A percentile compares a stretch with the other conserved stretches of the same genome.
phyloP scores from a whole-genome alignment of 31 red algal genomes.

The Asparagopsis taxiformis region DNA sequence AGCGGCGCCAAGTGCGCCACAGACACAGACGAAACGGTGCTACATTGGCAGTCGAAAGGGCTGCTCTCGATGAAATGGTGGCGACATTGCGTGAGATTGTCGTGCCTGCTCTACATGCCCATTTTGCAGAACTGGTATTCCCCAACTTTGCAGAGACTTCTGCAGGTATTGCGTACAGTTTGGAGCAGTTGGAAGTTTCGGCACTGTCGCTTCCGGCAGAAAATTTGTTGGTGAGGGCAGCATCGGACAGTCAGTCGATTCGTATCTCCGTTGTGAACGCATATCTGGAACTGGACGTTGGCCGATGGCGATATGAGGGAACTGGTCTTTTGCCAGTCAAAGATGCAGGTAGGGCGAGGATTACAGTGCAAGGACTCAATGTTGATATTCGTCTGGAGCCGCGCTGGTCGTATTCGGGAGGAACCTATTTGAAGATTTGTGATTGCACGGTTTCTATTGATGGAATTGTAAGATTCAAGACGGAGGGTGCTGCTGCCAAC shows the following conservation, averaged over 20 bases:
- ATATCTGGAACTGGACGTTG: slow-evolving; percentile 50
- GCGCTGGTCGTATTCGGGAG: slow-evolving; percentile 24
- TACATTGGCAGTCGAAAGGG: slow-evolving; percentile 4
- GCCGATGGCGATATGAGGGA: slow-evolving; percentile 48
- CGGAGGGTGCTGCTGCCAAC: slow-evolving; percentile 30
- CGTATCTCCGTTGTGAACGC: slow-evolving; percentile 46
- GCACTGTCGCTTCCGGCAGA: slow-evolving; percentile 39
- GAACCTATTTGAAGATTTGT: slow-evolving; percentile 10
- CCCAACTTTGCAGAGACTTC: slow-evolving; percentile 27
- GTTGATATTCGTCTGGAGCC: slow-evolving; percentile 20
- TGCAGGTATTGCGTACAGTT: slow-evolving; percentile 27
- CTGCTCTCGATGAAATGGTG: slow-evolving; percentile 31
- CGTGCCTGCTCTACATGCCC: slow-evolving; percentile 53
- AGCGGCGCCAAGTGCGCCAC: slow-evolving; percentile 1
- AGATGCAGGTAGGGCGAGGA: slow-evolving; percentile 42
- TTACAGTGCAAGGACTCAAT: slow-evolving; percentile 41
- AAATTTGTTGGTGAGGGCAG: slow-evolving; percentile 34
- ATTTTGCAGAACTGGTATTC: slow-evolving; percentile 62
- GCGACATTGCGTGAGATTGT: slow-evolving; percentile 45
- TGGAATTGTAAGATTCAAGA: slow-evolving; percentile 41
- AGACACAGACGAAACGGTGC: slow-evolving; percentile 32
- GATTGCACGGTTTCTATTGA: slow-evolving; percentile 43
- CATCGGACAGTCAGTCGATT: slow-evolving; percentile 28
- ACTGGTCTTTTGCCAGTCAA: slow-evolving; percentile 33
- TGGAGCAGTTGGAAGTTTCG: slow-evolving; percentile 42